A percentile compares a stretch with the other conserved stretches of the same genome.
These are phyloP conservation scores for Vigna mungo DNA, from an alignment of 306 rosid genomes.

Conservation along the genomic window DNA sequence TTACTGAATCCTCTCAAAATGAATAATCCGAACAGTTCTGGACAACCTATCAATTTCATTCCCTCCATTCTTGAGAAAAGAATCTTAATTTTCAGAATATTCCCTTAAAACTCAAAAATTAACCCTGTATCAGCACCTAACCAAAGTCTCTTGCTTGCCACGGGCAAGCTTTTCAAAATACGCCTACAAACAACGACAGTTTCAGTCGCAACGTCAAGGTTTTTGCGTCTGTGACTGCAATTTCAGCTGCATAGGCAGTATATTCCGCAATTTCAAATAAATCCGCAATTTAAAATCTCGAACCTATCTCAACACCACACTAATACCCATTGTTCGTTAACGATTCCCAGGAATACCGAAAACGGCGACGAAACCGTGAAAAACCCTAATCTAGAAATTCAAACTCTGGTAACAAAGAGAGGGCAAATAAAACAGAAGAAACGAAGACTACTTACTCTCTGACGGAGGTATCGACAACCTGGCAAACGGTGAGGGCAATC, in stretches of 20 bases:
- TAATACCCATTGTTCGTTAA: background rate
- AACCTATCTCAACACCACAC: background rate
- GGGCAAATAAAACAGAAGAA: background rate
- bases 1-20: background rate
- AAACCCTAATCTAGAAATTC: conserved; percentile 34
- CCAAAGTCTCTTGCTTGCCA: background rate
- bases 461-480: conserved; percentile 74
- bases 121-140: background rate
- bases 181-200: background rate
- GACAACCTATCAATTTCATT: background rate
- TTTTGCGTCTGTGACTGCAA: background rate
- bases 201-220: background rate
- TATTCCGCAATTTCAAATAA: background rate
- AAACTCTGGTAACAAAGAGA: background rate
- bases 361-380: background rate
- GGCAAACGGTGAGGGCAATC: conserved; percentile 97
- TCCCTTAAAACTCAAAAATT: background rate
- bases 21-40: background rate
- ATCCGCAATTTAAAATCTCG: background rate
- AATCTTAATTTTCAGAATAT: background rate
- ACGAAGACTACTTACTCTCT: conserved; percentile 67
- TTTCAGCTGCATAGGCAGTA: background rate
- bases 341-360: background rate
- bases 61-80: background rate
- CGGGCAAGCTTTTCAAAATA: background rate